A percentile compares a stretch with the other conserved stretches of the same genome.
phyloP scores from a whole-genome alignment of 768 basidiomycete species.

The Crassisporium funariophilum region DNA sequence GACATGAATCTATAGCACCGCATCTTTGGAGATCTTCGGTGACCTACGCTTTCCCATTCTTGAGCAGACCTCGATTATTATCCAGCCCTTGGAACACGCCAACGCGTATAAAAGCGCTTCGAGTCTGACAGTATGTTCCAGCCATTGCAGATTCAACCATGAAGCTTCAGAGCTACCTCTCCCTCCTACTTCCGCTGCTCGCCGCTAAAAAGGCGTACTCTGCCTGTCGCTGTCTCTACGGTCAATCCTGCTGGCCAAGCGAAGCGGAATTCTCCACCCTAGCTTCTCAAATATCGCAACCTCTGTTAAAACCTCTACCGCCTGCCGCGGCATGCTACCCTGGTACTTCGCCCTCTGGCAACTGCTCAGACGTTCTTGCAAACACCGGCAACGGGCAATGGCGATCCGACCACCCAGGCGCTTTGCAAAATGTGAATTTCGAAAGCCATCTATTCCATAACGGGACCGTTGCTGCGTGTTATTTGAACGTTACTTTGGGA shows the following conservation, averaged over 20 bases:
- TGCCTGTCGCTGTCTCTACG: slow-evolving; percentile 41
- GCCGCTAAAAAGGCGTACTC: not conserved
- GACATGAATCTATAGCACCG: no score
- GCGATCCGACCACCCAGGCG: slow-evolving; percentile 42
- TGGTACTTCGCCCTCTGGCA: slow-evolving; percentile 31
- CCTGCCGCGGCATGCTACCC: slow-evolving; percentile 46
- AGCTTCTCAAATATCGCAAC: slow-evolving; percentile 21
- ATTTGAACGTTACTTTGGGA: slow-evolving; percentile 26
- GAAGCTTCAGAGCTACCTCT: not conserved
- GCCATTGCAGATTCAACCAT: not conserved
- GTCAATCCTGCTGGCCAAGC: slow-evolving; percentile 47
- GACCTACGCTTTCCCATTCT: no score
- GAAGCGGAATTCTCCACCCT: slow-evolving; percentile 33
- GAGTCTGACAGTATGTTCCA: not conserved
- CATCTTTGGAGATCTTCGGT: no score
- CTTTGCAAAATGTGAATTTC: slow-evolving; percentile 35
- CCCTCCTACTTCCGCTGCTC: not conserved
- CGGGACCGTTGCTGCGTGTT: slow-evolving; percentile 42
- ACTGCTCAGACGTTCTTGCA: slow-evolving; percentile 35
- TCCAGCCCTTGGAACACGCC: not conserved
- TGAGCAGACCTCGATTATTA: no score
- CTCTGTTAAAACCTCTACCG: slow-evolving; percentile 41
- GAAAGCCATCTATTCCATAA: slow-evolving; percentile 38
- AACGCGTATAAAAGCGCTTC: not conserved
- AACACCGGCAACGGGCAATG: slow-evolving; percentile 37